These are phyloP conservation scores for Tylopilus sp. DNA, from an alignment of 768 basidiomycete species.

Conservation along the genomic window DNA sequence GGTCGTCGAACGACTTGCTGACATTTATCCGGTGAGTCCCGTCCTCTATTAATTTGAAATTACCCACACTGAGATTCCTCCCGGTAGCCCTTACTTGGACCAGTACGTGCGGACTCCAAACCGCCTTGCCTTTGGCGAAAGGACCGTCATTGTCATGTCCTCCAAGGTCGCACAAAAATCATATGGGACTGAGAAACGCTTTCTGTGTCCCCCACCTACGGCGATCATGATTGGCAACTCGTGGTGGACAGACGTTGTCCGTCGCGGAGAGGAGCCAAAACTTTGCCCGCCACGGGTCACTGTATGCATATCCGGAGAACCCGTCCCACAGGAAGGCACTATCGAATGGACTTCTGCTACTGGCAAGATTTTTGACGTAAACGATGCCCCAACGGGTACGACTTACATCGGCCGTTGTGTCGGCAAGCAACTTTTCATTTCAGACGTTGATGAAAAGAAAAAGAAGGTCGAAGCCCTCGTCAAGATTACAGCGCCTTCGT, in stretches of 20 bases:
- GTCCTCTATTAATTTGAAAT: conserved; percentile 17
- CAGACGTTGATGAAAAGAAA: conserved; percentile 92
- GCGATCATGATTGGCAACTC: conserved; percentile 92
- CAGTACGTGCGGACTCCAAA: conserved; percentile 84
- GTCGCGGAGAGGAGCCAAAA: conserved; percentile 72
- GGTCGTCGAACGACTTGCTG: conserved; percentile 67
- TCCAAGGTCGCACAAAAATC: conserved; percentile 97
- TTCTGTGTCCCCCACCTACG: conserved; percentile 91
- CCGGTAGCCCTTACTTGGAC: conserved; percentile 69
- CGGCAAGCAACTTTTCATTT: conserved; percentile 93
- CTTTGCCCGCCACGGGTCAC: conserved; percentile 77
- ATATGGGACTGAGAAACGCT: conserved; percentile 94
- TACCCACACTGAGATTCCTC: conserved; percentile 12
- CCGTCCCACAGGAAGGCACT: conserved; percentile 77
- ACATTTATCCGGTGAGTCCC: conserved; percentile 69
- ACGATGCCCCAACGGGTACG: conserved; percentile 72
- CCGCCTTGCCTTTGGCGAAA: conserved; percentile 86
- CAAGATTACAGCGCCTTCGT: conserved; percentile 76
- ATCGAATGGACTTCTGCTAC: conserved; percentile 86
- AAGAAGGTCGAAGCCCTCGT: conserved; percentile 94
- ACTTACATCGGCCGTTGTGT: conserved; percentile 93
- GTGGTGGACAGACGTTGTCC: conserved; percentile 86
- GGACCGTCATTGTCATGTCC: conserved; percentile 96
- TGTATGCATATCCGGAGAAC: conserved; percentile 90
- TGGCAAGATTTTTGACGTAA: conserved; percentile 81